Conservation (phyloP, 2,329 filamentous ascomycete species). For the Beauveria varroae region DNA sequence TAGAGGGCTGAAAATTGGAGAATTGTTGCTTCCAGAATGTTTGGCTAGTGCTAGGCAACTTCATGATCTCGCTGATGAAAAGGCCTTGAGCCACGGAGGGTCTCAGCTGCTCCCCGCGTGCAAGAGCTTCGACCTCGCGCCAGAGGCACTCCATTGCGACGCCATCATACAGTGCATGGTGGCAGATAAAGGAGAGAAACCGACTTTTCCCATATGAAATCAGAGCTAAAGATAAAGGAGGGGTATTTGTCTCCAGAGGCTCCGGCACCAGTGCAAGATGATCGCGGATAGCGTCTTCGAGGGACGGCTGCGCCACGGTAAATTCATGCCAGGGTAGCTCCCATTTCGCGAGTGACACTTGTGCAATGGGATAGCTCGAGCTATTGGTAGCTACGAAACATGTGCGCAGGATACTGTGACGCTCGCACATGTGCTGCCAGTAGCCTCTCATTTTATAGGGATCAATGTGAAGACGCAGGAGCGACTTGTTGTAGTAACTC, state of each 20-base stretch:
- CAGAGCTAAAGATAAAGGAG: conserved; percentile 38
- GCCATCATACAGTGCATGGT: conserved; percentile 85
- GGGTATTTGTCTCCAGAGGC: conserved; percentile 35
- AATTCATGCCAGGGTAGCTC: conserved; percentile 33
- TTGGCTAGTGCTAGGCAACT: conserved; percentile 40
- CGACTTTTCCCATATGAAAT: conserved; percentile 24
- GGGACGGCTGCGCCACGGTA: conserved; percentile 21
- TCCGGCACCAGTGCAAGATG: conserved; percentile 33
- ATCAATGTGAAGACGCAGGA: conserved; percentile 51
- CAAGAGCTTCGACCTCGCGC: conserved; percentile 58
- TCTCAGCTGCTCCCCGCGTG: conserved; percentile 39
- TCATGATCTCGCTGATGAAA: conserved; percentile 56
- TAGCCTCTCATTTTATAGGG: conserved; percentile 42
- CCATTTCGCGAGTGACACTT: conserved; percentile 55
- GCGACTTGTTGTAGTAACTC: conserved; percentile 66
- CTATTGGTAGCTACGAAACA: conserved; percentile 62
- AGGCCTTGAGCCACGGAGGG: conserved; percentile 47
- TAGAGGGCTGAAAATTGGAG: conserved; percentile 34
- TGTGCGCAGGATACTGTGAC: conserved; percentile 74
- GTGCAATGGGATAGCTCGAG: conserved; percentile 55
- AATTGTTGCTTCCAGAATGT: conserved; percentile 60
- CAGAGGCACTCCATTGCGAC: conserved; percentile 65
- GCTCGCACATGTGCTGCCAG: conserved; percentile 55
- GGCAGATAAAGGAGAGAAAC: conserved; percentile 47
- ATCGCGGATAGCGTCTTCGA: conserved; percentile 29